Percentiles rank a stretch among this genome's conserved stretches.
phyloP scores from a whole-genome alignment of 257 asterid species.

The Gentiana dahurica region DNA sequence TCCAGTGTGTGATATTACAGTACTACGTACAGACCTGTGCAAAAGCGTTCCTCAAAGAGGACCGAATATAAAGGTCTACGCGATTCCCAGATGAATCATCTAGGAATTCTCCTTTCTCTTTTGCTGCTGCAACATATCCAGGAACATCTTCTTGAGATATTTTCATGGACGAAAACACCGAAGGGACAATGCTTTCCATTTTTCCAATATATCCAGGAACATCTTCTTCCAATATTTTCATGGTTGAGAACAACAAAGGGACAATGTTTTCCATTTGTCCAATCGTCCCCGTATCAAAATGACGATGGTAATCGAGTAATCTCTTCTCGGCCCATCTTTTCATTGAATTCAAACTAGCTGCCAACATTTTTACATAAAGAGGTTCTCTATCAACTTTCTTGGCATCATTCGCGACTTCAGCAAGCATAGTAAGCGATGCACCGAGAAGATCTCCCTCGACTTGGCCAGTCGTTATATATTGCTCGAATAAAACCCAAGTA shows the following conservation, averaged over 20 bases:
- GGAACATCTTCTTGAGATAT: slow-evolving; percentile 48
- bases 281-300: slow-evolving; percentile 28
- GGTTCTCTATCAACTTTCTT: slow-evolving; percentile 63
- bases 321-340: slow-evolving; percentile 78
- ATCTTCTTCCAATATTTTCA: slow-evolving; percentile 43
- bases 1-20: no score
- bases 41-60: slow-evolving; percentile 55
- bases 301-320: slow-evolving; percentile 50
- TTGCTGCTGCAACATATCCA: slow-evolving; percentile 26
- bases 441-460: slow-evolving; percentile 62
- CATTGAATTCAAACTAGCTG: slow-evolving; percentile 34
- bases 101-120: slow-evolving; percentile 22
- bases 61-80: slow-evolving; percentile 53
- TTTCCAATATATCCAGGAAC: no score
- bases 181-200: no score
- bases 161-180: no score
- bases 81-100: slow-evolving; percentile 40
- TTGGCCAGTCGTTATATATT: slow-evolving; percentile 60
- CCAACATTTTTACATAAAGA: slow-evolving; percentile 64
- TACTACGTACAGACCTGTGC: slow-evolving; percentile 37
- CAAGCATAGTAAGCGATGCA: slow-evolving; percentile 59
- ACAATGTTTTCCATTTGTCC: slow-evolving; percentile 56
- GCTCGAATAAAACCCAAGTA: slow-evolving; percentile 81
- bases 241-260: slow-evolving; percentile 51
- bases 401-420: slow-evolving; percentile 79